Conservation (phyloP, 805 yeast species). For the Barnettozyma botsteinii region DNA sequence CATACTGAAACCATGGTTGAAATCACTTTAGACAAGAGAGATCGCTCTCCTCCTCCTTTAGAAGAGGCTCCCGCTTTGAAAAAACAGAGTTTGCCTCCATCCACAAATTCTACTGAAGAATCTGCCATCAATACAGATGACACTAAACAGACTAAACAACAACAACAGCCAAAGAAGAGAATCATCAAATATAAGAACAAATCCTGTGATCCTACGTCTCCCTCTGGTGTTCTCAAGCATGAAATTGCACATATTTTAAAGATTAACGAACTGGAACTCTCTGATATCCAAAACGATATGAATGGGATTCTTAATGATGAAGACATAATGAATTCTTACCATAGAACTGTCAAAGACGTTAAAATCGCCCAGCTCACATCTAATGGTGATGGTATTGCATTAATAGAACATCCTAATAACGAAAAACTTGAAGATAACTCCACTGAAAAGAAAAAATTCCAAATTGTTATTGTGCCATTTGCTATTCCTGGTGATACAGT, state of each 20-base stretch:
- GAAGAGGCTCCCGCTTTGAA: conserved; percentile 2
- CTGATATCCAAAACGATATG: conserved; percentile 60
- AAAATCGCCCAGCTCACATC: conserved; percentile 56
- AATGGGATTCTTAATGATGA: conserved; percentile 55
- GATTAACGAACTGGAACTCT: conserved; percentile 35
- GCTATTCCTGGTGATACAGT: conserved; percentile 83
- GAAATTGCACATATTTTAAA: conserved; percentile 61
- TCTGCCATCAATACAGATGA: conserved; percentile 3
- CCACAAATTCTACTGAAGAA: neutral
- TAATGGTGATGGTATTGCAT: conserved; percentile 83
- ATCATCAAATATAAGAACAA: conserved; percentile 54
- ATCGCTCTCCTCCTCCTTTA: conserved; percentile 7
- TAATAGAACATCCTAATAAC: conserved; percentile 53
- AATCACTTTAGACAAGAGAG: conserved; percentile 10
- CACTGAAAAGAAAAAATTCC: conserved; percentile 32
- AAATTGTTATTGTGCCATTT: conserved; percentile 78
- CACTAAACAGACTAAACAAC: neutral
- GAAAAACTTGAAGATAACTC: neutral
- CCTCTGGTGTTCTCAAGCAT: conserved; percentile 68
- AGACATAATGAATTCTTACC: conserved; percentile 40
- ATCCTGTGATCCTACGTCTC: conserved; percentile 68
- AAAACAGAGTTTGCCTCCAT: conserved; percentile 5
- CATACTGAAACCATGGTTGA: conserved; percentile 2
- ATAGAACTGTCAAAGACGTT: conserved; percentile 55
- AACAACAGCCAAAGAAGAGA: conserved; percentile 12